These are phyloP conservation scores for Epicoccum sorghinum DNA, from an alignment of 2,329 filamentous ascomycete species.

Conservation along the genomic window DNA sequence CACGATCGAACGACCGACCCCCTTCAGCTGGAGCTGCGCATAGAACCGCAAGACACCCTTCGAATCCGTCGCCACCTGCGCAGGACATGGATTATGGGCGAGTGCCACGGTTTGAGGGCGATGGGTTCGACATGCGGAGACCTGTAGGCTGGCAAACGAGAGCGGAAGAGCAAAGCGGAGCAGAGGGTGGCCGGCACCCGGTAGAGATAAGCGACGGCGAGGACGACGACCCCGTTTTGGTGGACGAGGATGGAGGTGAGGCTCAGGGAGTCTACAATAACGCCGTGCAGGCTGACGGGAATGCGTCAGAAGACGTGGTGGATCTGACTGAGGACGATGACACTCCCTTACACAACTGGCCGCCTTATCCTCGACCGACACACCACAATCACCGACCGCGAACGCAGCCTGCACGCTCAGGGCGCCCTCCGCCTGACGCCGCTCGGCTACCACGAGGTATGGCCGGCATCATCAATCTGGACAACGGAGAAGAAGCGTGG, in stretches of 20 bases:
- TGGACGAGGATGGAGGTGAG: slow-evolving; percentile 10
- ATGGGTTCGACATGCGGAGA: slow-evolving; percentile 62
- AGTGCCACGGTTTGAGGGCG: slow-evolving; percentile 51
- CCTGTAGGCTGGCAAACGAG: slow-evolving; percentile 51
- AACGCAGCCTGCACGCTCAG: neutral
- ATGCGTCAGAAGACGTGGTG: slow-evolving; percentile 28
- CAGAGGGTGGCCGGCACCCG: slow-evolving; percentile 1
- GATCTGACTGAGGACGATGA: slow-evolving; percentile 43
- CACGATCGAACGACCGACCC: slow-evolving; percentile 2
- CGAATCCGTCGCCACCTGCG: slow-evolving; percentile 11
- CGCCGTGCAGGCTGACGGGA: slow-evolving; percentile 20
- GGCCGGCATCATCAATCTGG: slow-evolving; percentile 52
- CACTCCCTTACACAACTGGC: slow-evolving; percentile 1
- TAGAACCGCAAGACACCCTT: slow-evolving; percentile 26
- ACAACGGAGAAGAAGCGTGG: slow-evolving; percentile 37
- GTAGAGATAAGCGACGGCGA: slow-evolving; percentile 14
- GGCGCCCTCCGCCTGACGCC: neutral
- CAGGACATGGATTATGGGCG: slow-evolving; percentile 31
- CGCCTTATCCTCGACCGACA: neutral
- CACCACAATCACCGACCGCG: neutral
- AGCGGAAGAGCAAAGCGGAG: slow-evolving; percentile 1
- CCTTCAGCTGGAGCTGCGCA: slow-evolving; percentile 15
- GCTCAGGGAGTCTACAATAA: neutral
- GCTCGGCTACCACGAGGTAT: slow-evolving; percentile 46
- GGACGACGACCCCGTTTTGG: slow-evolving; percentile 6